Percentiles rank a stretch among this genome's conserved stretches.
phyloP scores from a whole-genome alignment of 495 filamentous ascomycete genomes.

The Penicillium longicatenatum region DNA sequence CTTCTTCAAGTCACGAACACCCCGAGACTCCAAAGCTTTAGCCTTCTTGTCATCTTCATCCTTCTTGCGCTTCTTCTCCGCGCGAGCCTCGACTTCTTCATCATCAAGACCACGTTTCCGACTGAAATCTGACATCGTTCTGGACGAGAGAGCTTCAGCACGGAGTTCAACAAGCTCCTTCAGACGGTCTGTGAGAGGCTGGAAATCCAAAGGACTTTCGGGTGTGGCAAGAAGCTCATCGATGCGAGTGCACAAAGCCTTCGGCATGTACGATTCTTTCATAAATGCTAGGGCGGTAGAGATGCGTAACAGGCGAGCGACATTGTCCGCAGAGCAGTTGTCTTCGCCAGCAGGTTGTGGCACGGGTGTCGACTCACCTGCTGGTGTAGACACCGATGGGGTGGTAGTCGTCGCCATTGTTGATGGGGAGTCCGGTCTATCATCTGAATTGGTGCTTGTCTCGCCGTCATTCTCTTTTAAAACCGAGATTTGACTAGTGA shows the following conservation, averaged over 20 bases:
- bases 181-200: conserved; percentile 67
- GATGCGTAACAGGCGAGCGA: conserved; percentile 67
- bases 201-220: conserved; percentile 63
- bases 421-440: conserved; percentile 35
- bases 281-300: conserved; percentile 78
- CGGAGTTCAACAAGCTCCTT: conserved; percentile 62
- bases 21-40: conserved; percentile 70
- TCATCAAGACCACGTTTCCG: conserved; percentile 71
- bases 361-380: conserved; percentile 34
- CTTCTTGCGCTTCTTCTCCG: conserved; percentile 64
- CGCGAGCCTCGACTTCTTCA: conserved; percentile 57
- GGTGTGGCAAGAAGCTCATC: conserved; percentile 48
- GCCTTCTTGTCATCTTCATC: conserved; percentile 78
- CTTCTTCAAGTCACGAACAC: conserved; percentile 78
- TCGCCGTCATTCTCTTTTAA: conserved; percentile 20
- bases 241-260: conserved; percentile 49
- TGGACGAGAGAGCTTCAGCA: conserved; percentile 65
- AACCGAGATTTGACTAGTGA: conserved; percentile 18
- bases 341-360: conserved; percentile 34
- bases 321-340: conserved; percentile 41
- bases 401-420: conserved; percentile 41
- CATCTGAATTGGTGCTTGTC: conserved; percentile 32
- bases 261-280: conserved; percentile 67
- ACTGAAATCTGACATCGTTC: conserved; percentile 70
- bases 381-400: conserved; percentile 45